Base-by-base conservation (phyloP, 2,329 filamentous ascomycete genomes). In the Penicillium frequentans region DNA sequence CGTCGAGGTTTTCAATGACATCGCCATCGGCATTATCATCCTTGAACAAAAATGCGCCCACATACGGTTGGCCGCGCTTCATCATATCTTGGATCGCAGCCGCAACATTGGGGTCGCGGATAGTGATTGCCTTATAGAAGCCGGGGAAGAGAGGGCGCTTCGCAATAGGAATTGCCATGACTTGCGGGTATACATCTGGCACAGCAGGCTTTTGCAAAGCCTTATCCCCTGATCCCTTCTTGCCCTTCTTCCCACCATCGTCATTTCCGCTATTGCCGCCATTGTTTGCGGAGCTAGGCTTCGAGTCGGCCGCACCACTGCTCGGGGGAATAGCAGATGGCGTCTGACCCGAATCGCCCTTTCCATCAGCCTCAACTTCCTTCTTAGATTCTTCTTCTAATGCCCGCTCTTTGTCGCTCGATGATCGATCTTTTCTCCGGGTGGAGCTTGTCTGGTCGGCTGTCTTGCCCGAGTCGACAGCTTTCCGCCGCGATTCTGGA, bases 101-200 rank as follows among this genome's bases (percentile, higher is more conserved):
- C 14, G 93, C 90, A 35, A 99, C 95, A 66, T 95, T 90, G 19
- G 90, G 90, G 70, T 99, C 92, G 71, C 91, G 89, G 65, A 99
- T 96, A 3, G 93, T 99, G 65, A 99, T 95, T 10, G 95, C 93
- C 77, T 99, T 99, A 81, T 99, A 99, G 77, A 98, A 99, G 1
- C 95, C 95, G 1, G 95, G 95, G 76, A 98, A 99, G 13, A 99
- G 80, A 11, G 95, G 95, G 52, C 95, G 85, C 74, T 96, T 92
- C 27, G 91, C 90, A 68, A 99, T 97, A 8, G 95, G 95, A 55
- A 99, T 96, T 2, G 93, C 93, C 84, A 99, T 91, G 54, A 99
- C 93, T 73, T 98, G 95, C 3, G 95, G 95, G 73, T 99, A 99
- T 44, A 97, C 88, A 60, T 99, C 95, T 14, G 95, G 95, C 14